These are phyloP conservation scores for Diplodia corticola DNA, from an alignment of 2,329 filamentous ascomycete species.

Conservation along the genomic window DNA sequence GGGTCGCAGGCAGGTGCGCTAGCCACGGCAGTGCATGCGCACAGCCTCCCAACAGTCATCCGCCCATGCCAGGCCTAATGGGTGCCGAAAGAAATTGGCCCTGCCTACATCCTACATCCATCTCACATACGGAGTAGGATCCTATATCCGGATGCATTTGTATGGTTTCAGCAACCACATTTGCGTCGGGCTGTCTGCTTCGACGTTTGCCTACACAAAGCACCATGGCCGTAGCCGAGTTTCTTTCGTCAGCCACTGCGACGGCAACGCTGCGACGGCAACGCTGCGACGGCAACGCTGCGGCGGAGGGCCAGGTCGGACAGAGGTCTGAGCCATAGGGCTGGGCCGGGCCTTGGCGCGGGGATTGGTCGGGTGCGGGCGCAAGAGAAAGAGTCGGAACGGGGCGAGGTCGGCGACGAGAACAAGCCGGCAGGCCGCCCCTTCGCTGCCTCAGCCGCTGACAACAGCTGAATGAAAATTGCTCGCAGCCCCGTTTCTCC, in stretches of 20 bases:
- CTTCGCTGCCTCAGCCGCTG: conserved; percentile 1
- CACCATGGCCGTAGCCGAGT: too few relatives aligned
- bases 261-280: too few relatives aligned
- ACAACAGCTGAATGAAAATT: conserved; percentile 11
- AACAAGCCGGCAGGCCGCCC: conserved; percentile 16
- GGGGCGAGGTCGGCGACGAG: not conserved
- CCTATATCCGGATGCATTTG: too few relatives aligned
- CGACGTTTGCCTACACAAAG: too few relatives aligned
- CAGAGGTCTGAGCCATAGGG: conserved; percentile 16
- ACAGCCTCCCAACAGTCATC: conserved; percentile 2
- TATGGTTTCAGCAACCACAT: too few relatives aligned
- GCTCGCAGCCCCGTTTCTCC: not conserved
- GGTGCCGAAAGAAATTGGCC: too few relatives aligned
- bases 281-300: not conserved
- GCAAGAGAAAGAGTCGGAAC: conserved; percentile 14
- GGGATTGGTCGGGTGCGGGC: not conserved
- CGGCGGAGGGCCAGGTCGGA: not conserved
- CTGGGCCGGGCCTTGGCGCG: conserved; percentile 1
- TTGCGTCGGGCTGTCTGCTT: too few relatives aligned
- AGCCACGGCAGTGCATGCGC: conserved; percentile 1
- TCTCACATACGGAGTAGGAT: too few relatives aligned
- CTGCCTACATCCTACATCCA: too few relatives aligned
- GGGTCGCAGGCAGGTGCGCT: not conserved
- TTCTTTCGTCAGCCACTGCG: too few relatives aligned
- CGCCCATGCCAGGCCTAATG: not conserved